These are phyloP conservation scores for Brassica napus DNA, from an alignment of 345 rosid genomes.

Conservation along the genomic window DNA sequence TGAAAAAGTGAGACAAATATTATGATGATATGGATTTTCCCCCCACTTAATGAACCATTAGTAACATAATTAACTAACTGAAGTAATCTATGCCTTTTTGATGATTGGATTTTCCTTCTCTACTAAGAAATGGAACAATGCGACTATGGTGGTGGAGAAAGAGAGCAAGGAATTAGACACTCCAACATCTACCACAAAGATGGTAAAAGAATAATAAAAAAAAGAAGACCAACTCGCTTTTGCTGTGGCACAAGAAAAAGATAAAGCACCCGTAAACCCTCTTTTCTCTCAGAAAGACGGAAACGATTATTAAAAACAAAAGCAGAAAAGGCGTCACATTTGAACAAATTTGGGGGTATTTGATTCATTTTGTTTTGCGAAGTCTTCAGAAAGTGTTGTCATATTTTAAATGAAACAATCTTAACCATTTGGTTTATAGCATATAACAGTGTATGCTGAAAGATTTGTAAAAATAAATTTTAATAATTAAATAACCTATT, in stretches of 20 bases:
- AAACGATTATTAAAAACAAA: constrained; percentile 20
- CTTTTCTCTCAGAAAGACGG: constrained; percentile 11
- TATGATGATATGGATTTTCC: background rate
- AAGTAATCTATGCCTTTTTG: constrained; percentile 3
- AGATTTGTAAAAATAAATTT: no score
- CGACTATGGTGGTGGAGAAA: constrained; percentile 33
- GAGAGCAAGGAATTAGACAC: constrained; percentile 41
- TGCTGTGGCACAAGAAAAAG: constrained; percentile 37
- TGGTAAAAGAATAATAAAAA: constrained; percentile 34
- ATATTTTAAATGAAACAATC: background rate
- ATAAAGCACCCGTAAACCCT: constrained; percentile 33
- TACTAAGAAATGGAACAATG: constrained; percentile 46
- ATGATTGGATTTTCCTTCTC: constrained; percentile 42
- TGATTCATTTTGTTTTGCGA: background rate
- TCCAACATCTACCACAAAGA: constrained; percentile 33
- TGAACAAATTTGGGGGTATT: constrained; percentile 16
- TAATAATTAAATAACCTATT: no score
- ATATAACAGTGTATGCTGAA: no score
- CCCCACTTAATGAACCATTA: constrained; percentile 1
- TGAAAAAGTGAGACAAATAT: constrained; percentile 27
- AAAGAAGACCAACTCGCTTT: constrained; percentile 24
- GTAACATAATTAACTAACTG: constrained; percentile 8
- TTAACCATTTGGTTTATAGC: background rate
- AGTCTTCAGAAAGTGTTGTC: background rate
- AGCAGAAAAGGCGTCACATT: constrained; percentile 29